A percentile compares a stretch with the other conserved stretches of the same genome.
Evolutionary conservation across 768 basidiomycete genomes (phyloP).

Genomic region (Suillus weaverae): DNA sequence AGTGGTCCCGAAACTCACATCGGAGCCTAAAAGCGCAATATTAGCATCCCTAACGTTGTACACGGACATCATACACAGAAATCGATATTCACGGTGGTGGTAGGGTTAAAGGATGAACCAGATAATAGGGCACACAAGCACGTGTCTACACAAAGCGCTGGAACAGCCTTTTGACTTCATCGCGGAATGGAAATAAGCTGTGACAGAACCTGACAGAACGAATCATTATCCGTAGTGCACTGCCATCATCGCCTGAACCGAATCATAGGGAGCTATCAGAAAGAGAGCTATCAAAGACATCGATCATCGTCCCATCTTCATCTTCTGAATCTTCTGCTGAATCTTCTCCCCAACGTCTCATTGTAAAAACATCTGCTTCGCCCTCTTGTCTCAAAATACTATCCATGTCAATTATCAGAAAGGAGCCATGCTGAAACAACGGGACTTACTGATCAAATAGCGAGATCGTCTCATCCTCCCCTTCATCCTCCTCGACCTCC

Average conservation of each 20-base stretch:
- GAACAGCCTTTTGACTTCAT: neutral
- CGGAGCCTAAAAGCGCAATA: slow-evolving; percentile 61
- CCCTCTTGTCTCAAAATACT: slow-evolving; percentile 66
- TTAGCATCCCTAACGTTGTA: slow-evolving; percentile 66
- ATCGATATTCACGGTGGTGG: slow-evolving; percentile 8
- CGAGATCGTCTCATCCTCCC: slow-evolving; percentile 48
- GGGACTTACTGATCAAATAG: slow-evolving; percentile 73
- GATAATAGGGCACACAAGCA: slow-evolving; percentile 13
- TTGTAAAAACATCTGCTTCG: slow-evolving; percentile 51
- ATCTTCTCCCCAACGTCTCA: slow-evolving; percentile 41
- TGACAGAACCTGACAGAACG: neutral
- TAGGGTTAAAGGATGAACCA: slow-evolving; percentile 7
- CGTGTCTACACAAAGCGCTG: slow-evolving; percentile 11
- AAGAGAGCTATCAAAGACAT: neutral
- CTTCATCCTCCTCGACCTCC: slow-evolving; percentile 41
- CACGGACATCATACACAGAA: neutral
- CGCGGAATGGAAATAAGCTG: neutral
- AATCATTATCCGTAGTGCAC: neutral
- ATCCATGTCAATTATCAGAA: slow-evolving; percentile 12
- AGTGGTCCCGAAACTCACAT: slow-evolving; percentile 38
- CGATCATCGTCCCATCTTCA: neutral
- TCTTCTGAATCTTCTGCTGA: slow-evolving; percentile 29
- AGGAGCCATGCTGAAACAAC: slow-evolving; percentile 1
- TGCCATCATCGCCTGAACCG: neutral
- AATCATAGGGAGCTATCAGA: neutral